Percentiles rank a stretch among this genome's conserved stretches.
phyloP scores from a whole-genome alignment of 495 filamentous ascomycete species.

The Penicillium goetzii region DNA sequence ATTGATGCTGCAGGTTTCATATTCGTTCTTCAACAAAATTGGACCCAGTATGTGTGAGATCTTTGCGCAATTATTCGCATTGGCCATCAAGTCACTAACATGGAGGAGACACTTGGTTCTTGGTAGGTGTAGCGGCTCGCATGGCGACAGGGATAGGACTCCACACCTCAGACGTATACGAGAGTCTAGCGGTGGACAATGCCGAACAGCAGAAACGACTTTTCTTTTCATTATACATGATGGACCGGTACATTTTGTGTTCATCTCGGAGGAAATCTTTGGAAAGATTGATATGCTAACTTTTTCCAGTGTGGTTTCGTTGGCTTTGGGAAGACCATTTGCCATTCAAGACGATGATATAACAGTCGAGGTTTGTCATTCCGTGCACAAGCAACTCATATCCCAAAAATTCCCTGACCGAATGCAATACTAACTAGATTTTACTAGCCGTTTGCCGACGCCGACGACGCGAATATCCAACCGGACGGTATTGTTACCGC shows the following conservation, averaged over 20 bases:
- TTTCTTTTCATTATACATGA: slow-evolving; percentile 51
- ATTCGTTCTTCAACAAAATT: slow-evolving; percentile 46
- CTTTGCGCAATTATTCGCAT: background rate
- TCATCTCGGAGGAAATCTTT: background rate
- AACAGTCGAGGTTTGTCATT: slow-evolving; percentile 33
- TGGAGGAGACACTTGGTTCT: slow-evolving; percentile 37
- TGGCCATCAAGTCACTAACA: background rate
- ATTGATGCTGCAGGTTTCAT: slow-evolving; percentile 47
- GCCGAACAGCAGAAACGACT: slow-evolving; percentile 41
- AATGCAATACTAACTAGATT: background rate
- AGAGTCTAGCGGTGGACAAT: slow-evolving; percentile 29
- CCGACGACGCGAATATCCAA: slow-evolving; percentile 40
- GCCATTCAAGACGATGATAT: slow-evolving; percentile 47
- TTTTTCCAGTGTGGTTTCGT: slow-evolving; percentile 37
- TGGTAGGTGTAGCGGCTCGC: slow-evolving; percentile 39
- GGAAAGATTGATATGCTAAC: background rate
- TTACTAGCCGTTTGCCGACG: slow-evolving; percentile 37
- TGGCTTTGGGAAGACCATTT: slow-evolving; percentile 45
- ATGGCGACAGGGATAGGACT: slow-evolving; percentile 42
- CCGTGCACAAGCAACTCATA: background rate
- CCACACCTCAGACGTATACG: slow-evolving; percentile 32
- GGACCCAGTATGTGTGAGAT: slow-evolving; percentile 39
- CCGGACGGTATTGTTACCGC: slow-evolving; percentile 25
- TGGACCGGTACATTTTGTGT: slow-evolving; percentile 41
- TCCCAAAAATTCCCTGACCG: background rate